These are phyloP conservation scores for Fusarium nanum DNA, from an alignment of 2,329 filamentous ascomycete genomes.

Conservation along the genomic window DNA sequence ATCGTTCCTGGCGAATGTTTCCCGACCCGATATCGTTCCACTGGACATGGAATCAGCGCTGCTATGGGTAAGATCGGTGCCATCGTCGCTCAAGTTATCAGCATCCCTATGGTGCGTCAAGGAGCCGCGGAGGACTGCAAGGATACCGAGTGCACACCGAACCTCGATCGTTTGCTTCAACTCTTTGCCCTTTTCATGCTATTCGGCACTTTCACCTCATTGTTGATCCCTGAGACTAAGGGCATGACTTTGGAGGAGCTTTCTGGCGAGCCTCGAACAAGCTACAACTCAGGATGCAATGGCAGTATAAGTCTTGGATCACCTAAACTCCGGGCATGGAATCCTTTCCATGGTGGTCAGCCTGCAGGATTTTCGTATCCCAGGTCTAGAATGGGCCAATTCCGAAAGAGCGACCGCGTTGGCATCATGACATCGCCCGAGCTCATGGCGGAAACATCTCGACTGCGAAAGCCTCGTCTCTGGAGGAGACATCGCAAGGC, in stretches of 20 bases:
- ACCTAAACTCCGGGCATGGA: constrained; percentile 54
- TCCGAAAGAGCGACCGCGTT: constrained; percentile 49
- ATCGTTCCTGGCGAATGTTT: constrained; percentile 74
- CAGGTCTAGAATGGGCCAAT: constrained; percentile 46
- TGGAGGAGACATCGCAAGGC: constrained; percentile 48
- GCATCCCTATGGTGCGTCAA: constrained; percentile 69
- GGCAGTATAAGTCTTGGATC: constrained; percentile 58
- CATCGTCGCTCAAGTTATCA: constrained; percentile 74
- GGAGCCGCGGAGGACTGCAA: constrained; percentile 63
- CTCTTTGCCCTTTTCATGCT: constrained; percentile 87
- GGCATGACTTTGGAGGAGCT: constrained; percentile 78
- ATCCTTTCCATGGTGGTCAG: constrained; percentile 62
- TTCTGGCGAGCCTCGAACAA: constrained; percentile 73
- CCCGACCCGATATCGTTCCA: constrained; percentile 71
- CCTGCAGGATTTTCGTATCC: constrained; percentile 64
- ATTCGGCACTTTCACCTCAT: constrained; percentile 72
- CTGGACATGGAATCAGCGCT: constrained; percentile 73
- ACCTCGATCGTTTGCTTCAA: constrained; percentile 79
- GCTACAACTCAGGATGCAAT: constrained; percentile 64
- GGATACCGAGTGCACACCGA: constrained; percentile 63
- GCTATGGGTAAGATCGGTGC: constrained; percentile 76
- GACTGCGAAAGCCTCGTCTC: constrained; percentile 43
- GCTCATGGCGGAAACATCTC: constrained; percentile 45
- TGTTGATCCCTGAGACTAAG: constrained; percentile 84
- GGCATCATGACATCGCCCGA: constrained; percentile 61